A percentile compares a stretch with the other conserved stretches of the same genome.
Evolutionary conservation across 805 yeast species (phyloP).

Genomic region (Candida fluviatilis): DNA sequence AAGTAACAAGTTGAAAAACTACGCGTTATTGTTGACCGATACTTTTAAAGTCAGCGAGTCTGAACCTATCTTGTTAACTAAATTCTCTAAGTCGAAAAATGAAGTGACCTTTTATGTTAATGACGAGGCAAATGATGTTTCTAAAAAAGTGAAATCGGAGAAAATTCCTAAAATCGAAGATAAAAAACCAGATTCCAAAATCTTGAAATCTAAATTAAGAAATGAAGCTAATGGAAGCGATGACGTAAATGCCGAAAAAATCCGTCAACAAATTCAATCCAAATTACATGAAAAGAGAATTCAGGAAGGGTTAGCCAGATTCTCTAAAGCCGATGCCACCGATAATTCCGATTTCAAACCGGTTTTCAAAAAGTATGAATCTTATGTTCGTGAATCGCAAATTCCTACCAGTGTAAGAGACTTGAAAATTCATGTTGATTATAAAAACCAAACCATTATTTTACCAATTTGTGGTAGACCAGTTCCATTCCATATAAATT

Average conservation of each 20-base stretch:
- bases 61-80: conserved; percentile 66
- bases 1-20: conserved; percentile 50
- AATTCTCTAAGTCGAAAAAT: conserved; percentile 62
- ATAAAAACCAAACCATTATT: conserved; percentile 81
- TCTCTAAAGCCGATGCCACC: conserved; percentile 72
- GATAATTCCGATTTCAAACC: conserved; percentile 59
- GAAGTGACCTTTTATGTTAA: conserved; percentile 84
- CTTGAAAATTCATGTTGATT: conserved; percentile 81
- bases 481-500: conserved; percentile 93
- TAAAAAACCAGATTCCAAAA: conserved; percentile 48
- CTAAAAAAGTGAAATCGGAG: conserved; percentile 27
- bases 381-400: conserved; percentile 90
- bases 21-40: conserved; percentile 74
- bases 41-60: conserved; percentile 66
- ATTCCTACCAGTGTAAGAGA: conserved; percentile 81
- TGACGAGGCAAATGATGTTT: conserved; percentile 46
- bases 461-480: conserved; percentile 94
- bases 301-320: conserved; percentile 80
- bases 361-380: conserved; percentile 89
- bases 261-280: conserved; percentile 77
- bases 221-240: conserved; percentile 76
- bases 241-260: conserved; percentile 57
- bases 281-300: conserved; percentile 82
- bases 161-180: conserved; percentile 29
- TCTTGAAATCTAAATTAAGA: conserved; percentile 73